phyloP scores from a whole-genome alignment of 768 basidiomycete genomes.

The Leccinum truebloodii region DNA sequence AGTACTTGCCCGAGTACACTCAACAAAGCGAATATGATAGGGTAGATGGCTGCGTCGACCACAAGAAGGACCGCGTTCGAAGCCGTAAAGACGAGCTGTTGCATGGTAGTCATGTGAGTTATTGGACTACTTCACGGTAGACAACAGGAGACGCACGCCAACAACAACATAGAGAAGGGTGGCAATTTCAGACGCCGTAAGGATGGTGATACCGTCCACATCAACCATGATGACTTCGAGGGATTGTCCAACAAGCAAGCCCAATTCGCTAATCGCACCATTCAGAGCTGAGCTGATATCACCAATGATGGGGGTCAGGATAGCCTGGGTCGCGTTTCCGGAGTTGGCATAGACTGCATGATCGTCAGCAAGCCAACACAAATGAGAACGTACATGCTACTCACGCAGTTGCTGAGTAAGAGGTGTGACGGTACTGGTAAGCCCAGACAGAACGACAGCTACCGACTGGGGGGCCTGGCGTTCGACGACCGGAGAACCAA shows the following conservation, averaged over 20 bases:
- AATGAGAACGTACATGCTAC: not conserved
- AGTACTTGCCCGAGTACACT: slow-evolving; percentile 6
- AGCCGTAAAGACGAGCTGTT: slow-evolving; percentile 15
- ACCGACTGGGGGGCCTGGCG: slow-evolving; percentile 5
- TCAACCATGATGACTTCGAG: slow-evolving; percentile 1
- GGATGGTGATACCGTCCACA: slow-evolving; percentile 2
- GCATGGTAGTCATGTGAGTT: not conserved
- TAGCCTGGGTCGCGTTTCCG: slow-evolving; percentile 14
- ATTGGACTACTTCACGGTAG: not conserved
- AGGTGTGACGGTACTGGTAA: slow-evolving; percentile 6
- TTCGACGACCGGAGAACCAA: slow-evolving; percentile 14
- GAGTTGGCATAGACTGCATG: slow-evolving; percentile 12
- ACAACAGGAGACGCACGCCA: slow-evolving; percentile 5
- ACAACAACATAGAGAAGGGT: slow-evolving; percentile 1
- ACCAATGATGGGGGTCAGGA: slow-evolving; percentile 7
- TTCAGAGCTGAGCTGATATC: slow-evolving; percentile 9
- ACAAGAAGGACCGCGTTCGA: slow-evolving; percentile 7
- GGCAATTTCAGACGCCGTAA: slow-evolving; percentile 8
- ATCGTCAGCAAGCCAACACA: not conserved
- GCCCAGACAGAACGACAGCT: slow-evolving; percentile 7
- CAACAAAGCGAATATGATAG: not conserved
- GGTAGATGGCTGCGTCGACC: slow-evolving; percentile 4
- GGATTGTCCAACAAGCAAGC: slow-evolving; percentile 9
- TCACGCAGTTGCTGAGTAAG: slow-evolving; percentile 13
- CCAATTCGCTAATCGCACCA: slow-evolving; percentile 5